Percentiles rank a stretch among this genome's conserved stretches.
These are phyloP conservation scores for Scedosporium boydii DNA, from an alignment of 2,329 filamentous ascomycete species.

Conservation along the genomic window DNA sequence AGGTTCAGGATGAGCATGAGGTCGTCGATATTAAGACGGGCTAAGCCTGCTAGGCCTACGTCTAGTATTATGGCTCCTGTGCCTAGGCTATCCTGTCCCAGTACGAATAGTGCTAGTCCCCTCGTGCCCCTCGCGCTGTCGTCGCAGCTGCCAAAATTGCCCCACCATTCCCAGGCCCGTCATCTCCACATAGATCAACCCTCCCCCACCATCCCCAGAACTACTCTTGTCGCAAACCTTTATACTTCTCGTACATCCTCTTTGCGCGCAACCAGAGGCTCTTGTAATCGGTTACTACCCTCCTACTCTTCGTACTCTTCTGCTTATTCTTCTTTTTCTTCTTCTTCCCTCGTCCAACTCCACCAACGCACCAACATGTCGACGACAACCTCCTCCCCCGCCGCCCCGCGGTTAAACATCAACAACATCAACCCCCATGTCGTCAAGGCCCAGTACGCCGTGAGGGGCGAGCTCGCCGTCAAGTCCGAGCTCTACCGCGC, in stretches of 20 bases:
- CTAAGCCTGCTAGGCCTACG: neutral
- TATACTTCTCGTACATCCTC: neutral
- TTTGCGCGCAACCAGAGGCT: neutral
- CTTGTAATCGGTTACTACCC: neutral
- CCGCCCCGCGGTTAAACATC: slow-evolving; percentile 49
- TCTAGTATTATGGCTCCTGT: too few relatives aligned
- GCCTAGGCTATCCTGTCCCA: too few relatives aligned
- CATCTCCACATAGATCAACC: neutral
- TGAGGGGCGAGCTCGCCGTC: slow-evolving; percentile 89
- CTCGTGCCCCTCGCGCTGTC: too few relatives aligned
- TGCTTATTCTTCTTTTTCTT: neutral
- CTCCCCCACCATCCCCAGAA: neutral
- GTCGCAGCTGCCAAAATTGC: neutral
- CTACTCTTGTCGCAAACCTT: neutral
- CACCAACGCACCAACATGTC: slow-evolving; percentile 11
- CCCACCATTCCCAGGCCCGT: neutral
- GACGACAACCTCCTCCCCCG: slow-evolving; percentile 24
- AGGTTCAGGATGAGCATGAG: neutral
- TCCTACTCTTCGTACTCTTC: neutral
- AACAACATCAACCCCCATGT: slow-evolving; percentile 91
- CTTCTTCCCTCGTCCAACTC: neutral
- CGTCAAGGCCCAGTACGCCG: slow-evolving; percentile 84
- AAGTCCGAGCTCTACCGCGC: slow-evolving; percentile 87
- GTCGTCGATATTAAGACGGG: neutral
- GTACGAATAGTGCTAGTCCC: too few relatives aligned